Evolutionary conservation across 257 asterid species (phyloP).

Genomic region (Gentiana dahurica): DNA sequence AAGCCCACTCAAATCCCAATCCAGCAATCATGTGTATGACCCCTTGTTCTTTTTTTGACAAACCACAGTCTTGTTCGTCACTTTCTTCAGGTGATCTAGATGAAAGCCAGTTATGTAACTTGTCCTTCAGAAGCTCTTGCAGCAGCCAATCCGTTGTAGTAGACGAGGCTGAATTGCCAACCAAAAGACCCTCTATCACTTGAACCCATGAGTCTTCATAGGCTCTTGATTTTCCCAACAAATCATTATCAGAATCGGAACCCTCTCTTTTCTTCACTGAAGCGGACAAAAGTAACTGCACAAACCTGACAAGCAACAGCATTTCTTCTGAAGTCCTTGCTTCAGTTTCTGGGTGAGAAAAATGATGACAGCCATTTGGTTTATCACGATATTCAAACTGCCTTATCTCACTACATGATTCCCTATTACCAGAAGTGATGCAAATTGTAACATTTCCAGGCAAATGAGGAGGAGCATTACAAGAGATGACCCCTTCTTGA

Average conservation of each 20-base stretch:
- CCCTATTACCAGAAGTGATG: constrained; percentile 66
- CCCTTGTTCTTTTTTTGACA: constrained; percentile 89
- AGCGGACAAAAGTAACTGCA: constrained; percentile 61
- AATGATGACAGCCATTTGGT: constrained; percentile 27
- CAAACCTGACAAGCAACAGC: constrained; percentile 64
- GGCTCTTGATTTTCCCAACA: constrained; percentile 32
- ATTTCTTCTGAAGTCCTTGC: constrained; percentile 57
- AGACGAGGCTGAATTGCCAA: constrained; percentile 47
- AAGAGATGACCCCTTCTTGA: constrained; percentile 79
- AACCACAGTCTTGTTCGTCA: constrained; percentile 26
- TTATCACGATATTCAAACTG: constrained; percentile 66
- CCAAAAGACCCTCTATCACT: constrained; percentile 48
- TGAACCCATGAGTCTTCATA: constrained; percentile 60
- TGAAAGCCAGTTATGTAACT: constrained; percentile 63
- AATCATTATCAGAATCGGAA: constrained; percentile 34
- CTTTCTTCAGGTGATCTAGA: constrained; percentile 30
- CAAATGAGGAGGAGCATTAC: constrained; percentile 65
- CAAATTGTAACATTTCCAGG: constrained; percentile 72
- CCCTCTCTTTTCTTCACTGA: constrained; percentile 25
- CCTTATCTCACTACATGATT: constrained; percentile 83
- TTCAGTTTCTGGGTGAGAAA: constrained; percentile 32
- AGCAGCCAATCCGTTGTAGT: constrained; percentile 70
- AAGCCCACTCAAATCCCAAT: constrained; percentile 94
- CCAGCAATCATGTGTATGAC: constrained; percentile 86
- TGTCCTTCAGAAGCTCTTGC: constrained; percentile 80